Conservation (phyloP, 2,329 filamentous ascomycete genomes). For the Aspergillus fumigatus region DNA sequence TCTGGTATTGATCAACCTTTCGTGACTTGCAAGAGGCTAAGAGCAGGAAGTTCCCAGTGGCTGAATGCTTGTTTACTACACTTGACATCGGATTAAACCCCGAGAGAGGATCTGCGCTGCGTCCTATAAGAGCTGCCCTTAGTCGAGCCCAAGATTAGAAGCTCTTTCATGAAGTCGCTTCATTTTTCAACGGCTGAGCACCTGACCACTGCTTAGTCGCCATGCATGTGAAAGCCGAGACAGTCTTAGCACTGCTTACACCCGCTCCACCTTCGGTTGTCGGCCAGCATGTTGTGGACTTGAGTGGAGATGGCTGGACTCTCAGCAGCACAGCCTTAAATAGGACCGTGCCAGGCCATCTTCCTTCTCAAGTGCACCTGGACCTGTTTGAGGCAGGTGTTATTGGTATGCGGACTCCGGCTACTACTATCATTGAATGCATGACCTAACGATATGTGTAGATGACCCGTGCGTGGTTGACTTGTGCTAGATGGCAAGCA, state of each 20-base stretch:
- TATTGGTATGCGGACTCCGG: conserved; percentile 44
- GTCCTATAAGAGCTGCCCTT: neutral
- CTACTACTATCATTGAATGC: neutral
- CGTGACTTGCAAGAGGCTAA: neutral
- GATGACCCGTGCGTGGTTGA: conserved; percentile 32
- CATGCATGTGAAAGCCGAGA: conserved; percentile 17
- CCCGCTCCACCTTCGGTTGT: conserved; percentile 9
- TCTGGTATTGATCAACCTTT: neutral
- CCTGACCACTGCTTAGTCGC: neutral
- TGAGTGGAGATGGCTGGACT: conserved; percentile 43
- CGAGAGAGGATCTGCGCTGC: neutral
- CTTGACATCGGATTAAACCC: neutral
- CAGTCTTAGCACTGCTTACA: conserved; percentile 14
- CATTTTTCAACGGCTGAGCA: neutral
- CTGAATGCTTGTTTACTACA: neutral
- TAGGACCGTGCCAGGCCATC: conserved; percentile 49
- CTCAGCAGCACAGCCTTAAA: conserved; percentile 45
- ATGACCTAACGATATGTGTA: conserved; percentile 10
- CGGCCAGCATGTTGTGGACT: conserved; percentile 36
- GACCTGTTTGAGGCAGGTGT: conserved; percentile 52
- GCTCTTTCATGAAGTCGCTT: neutral
- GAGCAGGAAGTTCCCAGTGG: neutral
- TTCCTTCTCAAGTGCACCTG: conserved; percentile 57
- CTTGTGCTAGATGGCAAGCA: conserved; percentile 1
- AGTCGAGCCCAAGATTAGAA: neutral